Conservation (phyloP, 2,329 filamentous ascomycete genomes). For the Sordariomycetes sp. region DNA sequence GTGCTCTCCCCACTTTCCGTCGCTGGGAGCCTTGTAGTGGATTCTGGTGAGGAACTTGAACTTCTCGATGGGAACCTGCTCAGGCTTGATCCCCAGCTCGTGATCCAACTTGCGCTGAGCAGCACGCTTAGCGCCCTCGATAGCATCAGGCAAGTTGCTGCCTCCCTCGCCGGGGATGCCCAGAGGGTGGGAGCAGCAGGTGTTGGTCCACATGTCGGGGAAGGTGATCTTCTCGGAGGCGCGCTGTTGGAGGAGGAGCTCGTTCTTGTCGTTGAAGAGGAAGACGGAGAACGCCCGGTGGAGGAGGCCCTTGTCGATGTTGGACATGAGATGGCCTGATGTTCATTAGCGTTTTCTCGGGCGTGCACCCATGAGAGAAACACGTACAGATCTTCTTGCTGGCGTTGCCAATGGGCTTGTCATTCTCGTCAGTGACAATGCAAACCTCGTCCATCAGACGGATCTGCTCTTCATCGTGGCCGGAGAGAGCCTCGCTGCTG, state of each 20-base stretch:
- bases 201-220: conserved; percentile 99
- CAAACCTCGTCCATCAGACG: conserved; percentile 98
- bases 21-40: conserved; percentile 94
- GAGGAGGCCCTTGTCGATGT: conserved; percentile 91
- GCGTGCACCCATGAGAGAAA: not conserved
- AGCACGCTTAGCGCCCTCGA: conserved; percentile 82
- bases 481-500: conserved; percentile 65
- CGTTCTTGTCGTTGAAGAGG: conserved; percentile 90
- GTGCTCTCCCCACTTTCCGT: conserved; percentile 98
- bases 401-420: conserved; percentile 85
- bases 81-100: conserved; percentile 82
- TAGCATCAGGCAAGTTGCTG: conserved; percentile 65
- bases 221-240: conserved; percentile 98
- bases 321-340: conserved; percentile 93
- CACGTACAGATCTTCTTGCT: conserved; percentile 93
- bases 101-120: conserved; percentile 91
- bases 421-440: conserved; percentile 90
- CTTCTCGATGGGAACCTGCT: conserved; percentile 82
- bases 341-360: not conserved
- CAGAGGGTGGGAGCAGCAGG: conserved; percentile 95
- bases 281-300: conserved; percentile 98
- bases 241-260: conserved; percentile 88
- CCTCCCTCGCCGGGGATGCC: conserved; percentile 89
- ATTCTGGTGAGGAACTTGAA: conserved; percentile 95
- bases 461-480: conserved; percentile 96